A percentile compares a stretch with the other conserved stretches of the same genome.
Conservation (phyloP, 495 filamentous ascomycete genomes). For the Talaromyces borbonicus region DNA sequence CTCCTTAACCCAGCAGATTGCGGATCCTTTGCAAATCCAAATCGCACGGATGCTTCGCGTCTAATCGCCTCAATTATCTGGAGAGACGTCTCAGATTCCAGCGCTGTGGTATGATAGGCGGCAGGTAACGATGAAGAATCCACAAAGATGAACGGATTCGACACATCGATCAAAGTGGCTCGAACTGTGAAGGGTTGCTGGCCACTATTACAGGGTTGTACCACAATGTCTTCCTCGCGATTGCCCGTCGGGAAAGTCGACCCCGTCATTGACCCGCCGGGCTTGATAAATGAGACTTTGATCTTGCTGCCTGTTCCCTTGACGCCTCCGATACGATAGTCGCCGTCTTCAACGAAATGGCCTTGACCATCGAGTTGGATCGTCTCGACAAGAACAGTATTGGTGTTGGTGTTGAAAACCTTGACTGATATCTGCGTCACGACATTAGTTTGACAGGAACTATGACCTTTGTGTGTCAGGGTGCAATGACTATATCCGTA, state of each 20-base stretch:
- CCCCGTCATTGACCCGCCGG: conserved; percentile 24
- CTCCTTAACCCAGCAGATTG: conserved; percentile 10
- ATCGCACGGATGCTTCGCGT: conserved; percentile 16
- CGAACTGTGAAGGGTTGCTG: conserved; percentile 9
- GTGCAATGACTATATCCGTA: too few relatives aligned
- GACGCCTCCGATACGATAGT: conserved; percentile 19
- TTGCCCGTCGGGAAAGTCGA: conserved; percentile 20
- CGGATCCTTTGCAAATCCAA: conserved; percentile 16
- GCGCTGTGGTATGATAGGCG: not conserved
- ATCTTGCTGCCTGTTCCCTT: conserved; percentile 17
- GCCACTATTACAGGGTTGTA: conserved; percentile 5
- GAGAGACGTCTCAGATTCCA: conserved; percentile 4
- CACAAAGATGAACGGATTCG: conserved; percentile 27
- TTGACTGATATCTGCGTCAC: conserved; percentile 18
- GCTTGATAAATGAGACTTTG: conserved; percentile 19
- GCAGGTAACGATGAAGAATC: conserved; percentile 15
- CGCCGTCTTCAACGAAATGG: conserved; percentile 17
- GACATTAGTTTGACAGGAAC: too few relatives aligned
- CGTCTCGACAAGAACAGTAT: conserved; percentile 17
- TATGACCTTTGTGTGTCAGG: too few relatives aligned
- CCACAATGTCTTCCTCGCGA: conserved; percentile 11
- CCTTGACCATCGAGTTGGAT: conserved; percentile 15
- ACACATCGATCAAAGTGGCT: conserved; percentile 22
- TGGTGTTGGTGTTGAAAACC: conserved; percentile 24
- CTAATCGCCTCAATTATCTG: conserved; percentile 19